These are phyloP conservation scores for Seiridium unicorne DNA, from an alignment of 2,329 filamentous ascomycete genomes.

Conservation along the genomic window DNA sequence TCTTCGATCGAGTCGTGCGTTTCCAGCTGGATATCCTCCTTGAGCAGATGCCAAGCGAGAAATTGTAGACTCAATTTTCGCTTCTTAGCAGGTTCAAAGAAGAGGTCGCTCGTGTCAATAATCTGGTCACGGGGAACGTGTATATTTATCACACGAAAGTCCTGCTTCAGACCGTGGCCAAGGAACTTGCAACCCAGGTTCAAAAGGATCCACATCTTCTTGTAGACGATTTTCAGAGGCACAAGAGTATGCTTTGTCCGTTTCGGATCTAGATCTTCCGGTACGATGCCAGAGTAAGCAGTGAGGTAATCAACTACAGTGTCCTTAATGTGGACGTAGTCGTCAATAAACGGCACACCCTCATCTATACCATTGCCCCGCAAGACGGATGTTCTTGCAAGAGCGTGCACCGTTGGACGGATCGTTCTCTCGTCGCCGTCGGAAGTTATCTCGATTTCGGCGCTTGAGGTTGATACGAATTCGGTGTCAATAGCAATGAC, in stretches of 20 bases:
- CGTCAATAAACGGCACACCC: constrained; percentile 89
- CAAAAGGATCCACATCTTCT: constrained; percentile 94
- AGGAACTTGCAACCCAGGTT: constrained; percentile 94
- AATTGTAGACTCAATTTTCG: constrained; percentile 91
- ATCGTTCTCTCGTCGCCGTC: constrained; percentile 92
- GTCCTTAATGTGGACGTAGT: constrained; percentile 91
- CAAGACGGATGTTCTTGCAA: constrained; percentile 90
- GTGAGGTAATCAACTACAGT: constrained; percentile 95
- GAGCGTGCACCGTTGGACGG: constrained; percentile 81
- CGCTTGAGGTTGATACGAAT: constrained; percentile 88
- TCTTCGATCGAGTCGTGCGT: constrained; percentile 97
- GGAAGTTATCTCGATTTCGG: constrained; percentile 94
- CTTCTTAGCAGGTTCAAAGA: constrained; percentile 76
- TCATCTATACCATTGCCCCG: constrained; percentile 76
- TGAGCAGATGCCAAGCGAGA: constrained; percentile 85
- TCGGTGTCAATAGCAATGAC: constrained; percentile 93
- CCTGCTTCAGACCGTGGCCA: constrained; percentile 88
- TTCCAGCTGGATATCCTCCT: constrained; percentile 89
- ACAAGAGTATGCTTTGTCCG: constrained; percentile 81
- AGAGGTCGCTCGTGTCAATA: constrained; percentile 91
- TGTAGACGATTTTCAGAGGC: constrained; percentile 88
- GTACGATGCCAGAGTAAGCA: constrained; percentile 86
- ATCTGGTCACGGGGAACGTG: constrained; percentile 88
- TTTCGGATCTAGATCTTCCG: constrained; percentile 75
- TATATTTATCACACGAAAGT: constrained; percentile 98